phyloP scores from a whole-genome alignment of 805 yeast genomes.

The Hanseniaspora lachancei region DNA sequence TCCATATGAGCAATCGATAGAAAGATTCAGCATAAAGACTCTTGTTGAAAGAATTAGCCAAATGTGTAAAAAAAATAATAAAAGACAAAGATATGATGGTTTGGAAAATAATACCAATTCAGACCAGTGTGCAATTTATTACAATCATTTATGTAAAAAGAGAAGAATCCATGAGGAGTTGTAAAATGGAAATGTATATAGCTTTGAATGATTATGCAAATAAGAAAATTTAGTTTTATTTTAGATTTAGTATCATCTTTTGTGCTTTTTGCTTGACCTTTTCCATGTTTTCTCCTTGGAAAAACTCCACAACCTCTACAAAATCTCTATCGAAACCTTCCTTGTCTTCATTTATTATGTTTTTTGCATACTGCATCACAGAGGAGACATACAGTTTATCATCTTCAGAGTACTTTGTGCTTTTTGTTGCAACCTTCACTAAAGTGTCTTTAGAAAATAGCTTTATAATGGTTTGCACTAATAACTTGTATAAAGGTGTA shows the following conservation, averaged over 20 bases:
- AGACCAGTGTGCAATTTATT: background rate
- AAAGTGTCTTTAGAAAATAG: conserved; percentile 72
- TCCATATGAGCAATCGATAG: background rate
- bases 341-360: conserved; percentile 64
- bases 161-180: background rate
- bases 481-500: conserved; percentile 83
- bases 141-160: background rate
- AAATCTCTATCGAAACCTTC: conserved; percentile 58
- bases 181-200: background rate
- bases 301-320: conserved; percentile 69
- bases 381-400: conserved; percentile 88
- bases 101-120: background rate
- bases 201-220: no score
- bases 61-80: background rate
- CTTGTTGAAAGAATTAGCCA: background rate
- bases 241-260: conserved; percentile 5
- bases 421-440: conserved; percentile 57
- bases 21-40: background rate
- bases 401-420: conserved; percentile 60
- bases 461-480: conserved; percentile 87
- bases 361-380: conserved; percentile 73
- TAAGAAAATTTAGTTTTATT: background rate
- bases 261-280: conserved; percentile 6
- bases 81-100: background rate
- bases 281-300: conserved; percentile 27